Evolutionary conservation across 257 asterid species (phyloP), one percentile per base, ranked within the genome.

Genomic region (Nicotiana otophora): DNA sequence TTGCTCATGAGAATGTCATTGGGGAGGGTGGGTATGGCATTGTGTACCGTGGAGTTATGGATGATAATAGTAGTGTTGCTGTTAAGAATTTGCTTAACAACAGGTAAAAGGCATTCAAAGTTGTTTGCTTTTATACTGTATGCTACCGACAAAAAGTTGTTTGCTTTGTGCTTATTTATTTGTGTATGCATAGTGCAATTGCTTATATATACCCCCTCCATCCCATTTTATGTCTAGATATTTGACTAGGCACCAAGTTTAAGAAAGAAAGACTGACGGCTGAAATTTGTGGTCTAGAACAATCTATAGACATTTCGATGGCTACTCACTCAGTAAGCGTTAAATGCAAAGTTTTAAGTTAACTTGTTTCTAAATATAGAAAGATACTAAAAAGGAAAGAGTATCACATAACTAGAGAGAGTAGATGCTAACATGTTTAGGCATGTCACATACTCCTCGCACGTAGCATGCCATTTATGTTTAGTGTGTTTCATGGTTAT

Each of bases 11-110:
- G 48, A 86, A 79, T 66, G 86, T 86, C 34, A 83, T 86, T 66
- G 88, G 88, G 14, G 86, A 86, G 80, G 88, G 88, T 28, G 88
- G 88, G 8, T 83, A 86, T 58, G 88, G 88, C 20, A 62, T 83
- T n/a, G 88, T 86, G 30, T 83, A 86, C 62, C 78, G 79, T 26
- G 88, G 88, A 23, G 61, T 80, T 74, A 63, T 86, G 31, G 78
- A 80, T 8, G 85, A 83, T 74, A 61, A 79, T 19, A 48, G 81
- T 3, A 30, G 39, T 20, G 86, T 86, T 77, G 88, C 86, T 86
- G 86, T 86, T 64, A 86, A 86, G 84, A 83, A 86, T 78, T 84
- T 86, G 81, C 88, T 86, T 8, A 86, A 86, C 20, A 83, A 86
- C 26, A 67, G 85, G 86, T 86, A 12, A 11, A 4, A 0, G 36